phyloP scores from a whole-genome alignment of 2,329 filamentous ascomycete species.

The Colletotrichum abscissum region DNA sequence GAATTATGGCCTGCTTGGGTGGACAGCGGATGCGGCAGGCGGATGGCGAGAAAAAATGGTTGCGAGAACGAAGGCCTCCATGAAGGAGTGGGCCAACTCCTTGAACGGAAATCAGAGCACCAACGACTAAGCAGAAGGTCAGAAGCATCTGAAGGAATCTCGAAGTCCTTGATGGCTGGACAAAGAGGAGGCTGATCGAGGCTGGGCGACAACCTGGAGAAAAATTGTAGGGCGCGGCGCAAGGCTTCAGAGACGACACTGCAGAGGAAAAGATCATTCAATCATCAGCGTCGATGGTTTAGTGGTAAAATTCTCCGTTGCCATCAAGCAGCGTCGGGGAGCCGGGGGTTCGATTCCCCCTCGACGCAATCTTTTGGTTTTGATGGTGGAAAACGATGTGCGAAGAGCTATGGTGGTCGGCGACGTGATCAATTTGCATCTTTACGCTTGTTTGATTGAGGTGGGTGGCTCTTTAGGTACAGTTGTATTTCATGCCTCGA shows the following conservation, averaged over 20 bases:
- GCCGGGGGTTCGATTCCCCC: not conserved
- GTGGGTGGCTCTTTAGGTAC: too few species aligned
- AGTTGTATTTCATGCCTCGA: too few species aligned
- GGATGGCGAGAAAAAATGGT: conserved; percentile 54
- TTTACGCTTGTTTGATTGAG: too few species aligned
- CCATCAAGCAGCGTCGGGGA: not conserved
- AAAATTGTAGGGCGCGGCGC: too few species aligned
- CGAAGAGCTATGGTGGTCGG: too few species aligned
- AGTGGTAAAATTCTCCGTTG: conserved; percentile 3
- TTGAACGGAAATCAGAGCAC: not conserved
- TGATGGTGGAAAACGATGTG: fast-evolving
- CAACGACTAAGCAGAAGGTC: not conserved
- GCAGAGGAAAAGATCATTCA: fast-evolving
- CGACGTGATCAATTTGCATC: too few species aligned
- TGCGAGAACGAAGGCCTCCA: conserved; percentile 40
- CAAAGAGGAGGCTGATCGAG: not conserved
- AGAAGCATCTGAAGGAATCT: not conserved
- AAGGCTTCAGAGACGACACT: too few species aligned
- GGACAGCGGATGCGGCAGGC: conserved; percentile 48
- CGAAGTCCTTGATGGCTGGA: not conserved
- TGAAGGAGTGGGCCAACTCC: not conserved
- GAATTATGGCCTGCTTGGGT: conserved; percentile 48
- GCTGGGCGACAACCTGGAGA: too few species aligned
- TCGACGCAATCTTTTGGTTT: not conserved
- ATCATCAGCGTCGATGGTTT: not conserved